Evolutionary conservation across 2,329 filamentous ascomycete genomes (phyloP).

Genomic region (Ceratocystis diversiconidia): DNA sequence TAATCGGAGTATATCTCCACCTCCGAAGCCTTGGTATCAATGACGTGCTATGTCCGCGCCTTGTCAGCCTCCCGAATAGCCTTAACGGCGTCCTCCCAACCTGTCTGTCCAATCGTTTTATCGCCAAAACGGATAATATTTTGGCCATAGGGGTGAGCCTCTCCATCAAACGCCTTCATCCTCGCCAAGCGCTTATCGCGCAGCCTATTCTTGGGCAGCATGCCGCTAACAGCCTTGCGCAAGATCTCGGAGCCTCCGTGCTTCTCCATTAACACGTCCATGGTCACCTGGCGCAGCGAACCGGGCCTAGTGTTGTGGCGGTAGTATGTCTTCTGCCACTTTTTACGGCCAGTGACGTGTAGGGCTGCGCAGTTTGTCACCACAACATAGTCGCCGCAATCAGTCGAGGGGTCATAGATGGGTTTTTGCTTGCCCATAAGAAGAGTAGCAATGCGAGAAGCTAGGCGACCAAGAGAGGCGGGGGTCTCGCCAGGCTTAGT

Average conservation of each 20-base stretch:
- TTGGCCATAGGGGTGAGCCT: slow-evolving; percentile 75
- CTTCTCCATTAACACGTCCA: slow-evolving; percentile 91
- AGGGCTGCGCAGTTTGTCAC: slow-evolving; percentile 79
- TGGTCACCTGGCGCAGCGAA: slow-evolving; percentile 71
- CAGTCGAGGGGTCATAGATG: slow-evolving; percentile 89
- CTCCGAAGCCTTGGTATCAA: not conserved
- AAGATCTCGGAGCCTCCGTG: slow-evolving; percentile 86
- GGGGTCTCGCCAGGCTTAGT: slow-evolving; percentile 44
- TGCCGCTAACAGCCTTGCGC: slow-evolving; percentile 82
- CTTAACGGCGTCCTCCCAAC: slow-evolving; percentile 39
- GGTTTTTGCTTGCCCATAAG: slow-evolving; percentile 99
- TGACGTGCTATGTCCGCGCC: slow-evolving; percentile 34
- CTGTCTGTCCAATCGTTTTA: slow-evolving; percentile 37
- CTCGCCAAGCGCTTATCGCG: slow-evolving; percentile 74
- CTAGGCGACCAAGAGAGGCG: slow-evolving; percentile 78
- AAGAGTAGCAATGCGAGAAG: slow-evolving; percentile 69
- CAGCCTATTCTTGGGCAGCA: slow-evolving; percentile 94
- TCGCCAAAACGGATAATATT: slow-evolving; percentile 67
- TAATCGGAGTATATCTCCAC: not conserved
- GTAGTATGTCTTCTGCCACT: slow-evolving; percentile 90
- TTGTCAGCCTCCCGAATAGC: slow-evolving; percentile 36
- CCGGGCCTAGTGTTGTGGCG: slow-evolving; percentile 84
- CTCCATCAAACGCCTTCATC: slow-evolving; percentile 92
- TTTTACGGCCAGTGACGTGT: slow-evolving; percentile 82
- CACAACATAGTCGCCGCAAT: slow-evolving; percentile 98